phyloP scores from a whole-genome alignment of 2,329 filamentous ascomycete species.

The Ophiostoma himal-ulmi region DNA sequence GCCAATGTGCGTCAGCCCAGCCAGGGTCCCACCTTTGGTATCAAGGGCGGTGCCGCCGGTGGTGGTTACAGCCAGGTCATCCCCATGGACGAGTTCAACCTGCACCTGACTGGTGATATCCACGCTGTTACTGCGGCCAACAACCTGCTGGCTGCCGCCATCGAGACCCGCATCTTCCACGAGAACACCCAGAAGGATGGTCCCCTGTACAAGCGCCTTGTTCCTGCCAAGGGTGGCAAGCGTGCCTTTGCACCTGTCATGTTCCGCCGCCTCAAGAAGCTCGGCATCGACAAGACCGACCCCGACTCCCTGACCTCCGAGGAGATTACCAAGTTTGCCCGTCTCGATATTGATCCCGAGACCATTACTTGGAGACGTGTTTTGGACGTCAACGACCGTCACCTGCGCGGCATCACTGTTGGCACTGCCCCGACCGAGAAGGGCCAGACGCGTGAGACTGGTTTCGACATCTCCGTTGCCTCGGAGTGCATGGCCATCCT shows the following conservation, averaged over 20 bases:
- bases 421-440: conserved; percentile 87
- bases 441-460: conserved; percentile 79
- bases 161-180: conserved; percentile 97
- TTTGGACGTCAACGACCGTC: conserved; percentile 93
- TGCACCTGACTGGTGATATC: conserved; percentile 95
- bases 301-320: conserved; percentile 86
- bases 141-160: conserved; percentile 91
- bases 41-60: conserved; percentile 95
- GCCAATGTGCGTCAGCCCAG: conserved; percentile 96
- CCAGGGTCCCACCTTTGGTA: conserved; percentile 95
- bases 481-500: conserved; percentile 98
- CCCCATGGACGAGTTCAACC: conserved; percentile 99
- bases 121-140: conserved; percentile 96
- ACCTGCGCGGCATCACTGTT: conserved; percentile 82
- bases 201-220: conserved; percentile 77
- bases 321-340: conserved; percentile 81
- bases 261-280: conserved; percentile 88
- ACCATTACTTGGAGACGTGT: conserved; percentile 98
- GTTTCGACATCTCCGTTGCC: conserved; percentile 96
- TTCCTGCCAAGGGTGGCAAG: conserved; percentile 85
- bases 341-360: conserved; percentile 90
- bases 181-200: conserved; percentile 92
- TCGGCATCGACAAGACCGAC: conserved; percentile 92
- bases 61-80: conserved; percentile 99
- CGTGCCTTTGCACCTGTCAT: conserved; percentile 82